Conservation (phyloP, 495 filamentous ascomycete species). For the Penicillium flavigenum region DNA sequence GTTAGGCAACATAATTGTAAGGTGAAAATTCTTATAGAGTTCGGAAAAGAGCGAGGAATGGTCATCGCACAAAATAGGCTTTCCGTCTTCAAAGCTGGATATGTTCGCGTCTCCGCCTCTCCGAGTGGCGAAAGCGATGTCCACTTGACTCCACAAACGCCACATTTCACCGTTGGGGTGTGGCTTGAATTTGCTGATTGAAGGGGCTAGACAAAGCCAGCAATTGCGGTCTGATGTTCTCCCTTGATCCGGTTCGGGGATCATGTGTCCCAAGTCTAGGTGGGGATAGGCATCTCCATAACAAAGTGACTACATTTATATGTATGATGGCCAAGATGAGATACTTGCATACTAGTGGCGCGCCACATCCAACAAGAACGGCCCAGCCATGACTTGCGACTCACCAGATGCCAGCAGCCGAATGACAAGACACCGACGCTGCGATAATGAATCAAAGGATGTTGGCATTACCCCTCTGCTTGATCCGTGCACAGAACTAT, state of each 20-base stretch:
- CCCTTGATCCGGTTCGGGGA: constrained; percentile 6
- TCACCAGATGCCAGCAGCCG: constrained; percentile 9
- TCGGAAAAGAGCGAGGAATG: background rate
- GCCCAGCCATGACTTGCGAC: constrained; percentile 14
- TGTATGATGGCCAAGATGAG: constrained; percentile 1
- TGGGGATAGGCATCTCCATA: background rate
- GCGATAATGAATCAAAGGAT: constrained; percentile 6
- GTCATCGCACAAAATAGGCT: background rate
- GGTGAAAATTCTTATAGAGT: background rate
- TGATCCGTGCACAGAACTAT: constrained; percentile 33
- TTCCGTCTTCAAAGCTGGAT: background rate
- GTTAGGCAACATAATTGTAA: constrained; percentile 20
- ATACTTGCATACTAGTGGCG: constrained; percentile 11
- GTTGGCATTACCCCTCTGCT: constrained; percentile 7
- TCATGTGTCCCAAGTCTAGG: background rate
- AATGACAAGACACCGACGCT: background rate
- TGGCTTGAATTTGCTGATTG: constrained; percentile 22
- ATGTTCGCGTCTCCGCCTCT: constrained; percentile 22
- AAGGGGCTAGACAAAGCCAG: constrained; percentile 7
- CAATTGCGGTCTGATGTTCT: constrained; percentile 20
- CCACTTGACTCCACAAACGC: constrained; percentile 15
- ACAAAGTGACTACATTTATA: background rate
- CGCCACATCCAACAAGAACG: constrained; percentile 8
- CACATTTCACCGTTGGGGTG: constrained; percentile 26
- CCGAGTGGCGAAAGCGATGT: constrained; percentile 17